A percentile compares a stretch with the other conserved stretches of the same genome.
Evolutionary conservation across 495 filamentous ascomycete genomes (phyloP).

Genomic region (Penicillium argentinense): DNA sequence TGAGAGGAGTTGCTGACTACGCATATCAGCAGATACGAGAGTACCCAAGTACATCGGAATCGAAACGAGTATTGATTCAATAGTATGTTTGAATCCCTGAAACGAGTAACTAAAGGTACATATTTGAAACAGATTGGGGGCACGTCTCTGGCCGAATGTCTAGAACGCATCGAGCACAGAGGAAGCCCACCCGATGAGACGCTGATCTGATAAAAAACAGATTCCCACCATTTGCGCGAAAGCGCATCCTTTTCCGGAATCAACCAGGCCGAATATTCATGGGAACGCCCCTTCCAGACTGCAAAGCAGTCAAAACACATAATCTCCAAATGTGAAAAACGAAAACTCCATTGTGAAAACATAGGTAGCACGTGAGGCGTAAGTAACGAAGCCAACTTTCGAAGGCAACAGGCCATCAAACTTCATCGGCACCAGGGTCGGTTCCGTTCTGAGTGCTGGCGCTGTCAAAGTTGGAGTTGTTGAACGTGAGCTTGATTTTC

Average conservation of each 20-base stretch:
- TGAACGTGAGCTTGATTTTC: slow-evolving; percentile 60
- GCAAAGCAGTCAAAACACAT: neutral
- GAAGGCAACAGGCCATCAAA: slow-evolving; percentile 20
- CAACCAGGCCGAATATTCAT: neutral
- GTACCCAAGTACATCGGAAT: neutral
- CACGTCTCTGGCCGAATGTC: neutral
- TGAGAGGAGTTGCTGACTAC: too few species aligned
- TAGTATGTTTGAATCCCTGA: slow-evolving; percentile 3
- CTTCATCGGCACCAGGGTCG: slow-evolving; percentile 33
- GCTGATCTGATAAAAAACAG: slow-evolving; percentile 1
- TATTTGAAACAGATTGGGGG: slow-evolving; percentile 17
- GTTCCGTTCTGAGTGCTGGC: slow-evolving; percentile 27
- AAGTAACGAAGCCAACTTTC: neutral
- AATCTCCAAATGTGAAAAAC: neutral
- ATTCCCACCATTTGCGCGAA: slow-evolving; percentile 1
- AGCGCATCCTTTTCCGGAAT: slow-evolving; percentile 2
- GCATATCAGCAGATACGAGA: neutral
- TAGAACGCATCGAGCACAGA: neutral
- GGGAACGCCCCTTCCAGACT: slow-evolving; percentile 2
- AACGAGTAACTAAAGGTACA: slow-evolving; percentile 11
- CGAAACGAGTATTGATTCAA: neutral
- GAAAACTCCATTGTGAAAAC: neutral
- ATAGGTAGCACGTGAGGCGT: neutral
- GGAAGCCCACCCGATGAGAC: slow-evolving; percentile 2
- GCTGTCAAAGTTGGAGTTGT: slow-evolving; percentile 43